A percentile compares a stretch with the other conserved stretches of the same genome.
Conservation (phyloP, 2,329 filamentous ascomycete genomes). For the Aspergillus caelatus region DNA sequence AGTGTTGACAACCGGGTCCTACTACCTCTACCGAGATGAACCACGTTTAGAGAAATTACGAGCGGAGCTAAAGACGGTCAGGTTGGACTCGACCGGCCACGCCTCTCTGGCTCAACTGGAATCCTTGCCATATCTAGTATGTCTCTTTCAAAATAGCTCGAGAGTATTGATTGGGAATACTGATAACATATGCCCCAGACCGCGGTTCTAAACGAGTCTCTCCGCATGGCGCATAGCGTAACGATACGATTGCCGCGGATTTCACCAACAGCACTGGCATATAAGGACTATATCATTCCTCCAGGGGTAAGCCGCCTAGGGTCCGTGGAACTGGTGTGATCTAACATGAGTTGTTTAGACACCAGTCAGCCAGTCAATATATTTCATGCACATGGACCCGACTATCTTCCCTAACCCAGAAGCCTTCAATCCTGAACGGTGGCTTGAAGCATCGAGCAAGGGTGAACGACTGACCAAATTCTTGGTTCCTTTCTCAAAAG, state of each 20-base stretch:
- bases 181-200: not conserved
- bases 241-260: not conserved
- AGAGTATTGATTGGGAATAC: not conserved
- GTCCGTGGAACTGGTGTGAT: not conserved
- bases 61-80: constrained; percentile 19
- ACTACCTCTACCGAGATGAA: constrained; percentile 22
- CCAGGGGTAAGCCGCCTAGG: constrained; percentile 22
- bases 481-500: constrained; percentile 39
- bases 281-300: constrained; percentile 25
- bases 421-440: constrained; percentile 37
- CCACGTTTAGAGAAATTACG: constrained; percentile 17
- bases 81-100: constrained; percentile 10
- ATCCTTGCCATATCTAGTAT: constrained; percentile 20
- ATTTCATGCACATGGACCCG: constrained; percentile 33
- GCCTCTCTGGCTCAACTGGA: constrained; percentile 22
- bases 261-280: not conserved
- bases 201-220: constrained; percentile 19
- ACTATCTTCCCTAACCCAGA: constrained; percentile 33
- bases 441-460: constrained; percentile 28
- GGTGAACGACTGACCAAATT: constrained; percentile 34
- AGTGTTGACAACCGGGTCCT: constrained; percentile 20
- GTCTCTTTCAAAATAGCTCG: not conserved
- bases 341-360: constrained; percentile 14
- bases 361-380: constrained; percentile 38
- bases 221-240: constrained; percentile 12